Evolutionary conservation across 2,329 filamentous ascomycete species (phyloP).

Genomic region (Colletotrichum sp.): DNA sequence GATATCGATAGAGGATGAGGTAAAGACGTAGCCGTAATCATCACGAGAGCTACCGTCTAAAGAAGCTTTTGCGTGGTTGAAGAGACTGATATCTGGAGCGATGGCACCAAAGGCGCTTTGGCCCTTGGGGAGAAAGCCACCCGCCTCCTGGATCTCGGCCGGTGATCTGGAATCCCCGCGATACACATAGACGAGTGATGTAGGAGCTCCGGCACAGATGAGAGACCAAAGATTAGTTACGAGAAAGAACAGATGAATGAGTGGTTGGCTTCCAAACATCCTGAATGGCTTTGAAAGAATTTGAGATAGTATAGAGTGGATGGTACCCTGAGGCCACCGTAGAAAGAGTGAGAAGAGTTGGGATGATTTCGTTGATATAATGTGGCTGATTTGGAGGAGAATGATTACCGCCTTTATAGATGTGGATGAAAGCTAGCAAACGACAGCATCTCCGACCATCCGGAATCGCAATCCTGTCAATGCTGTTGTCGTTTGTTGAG

Average conservation of each 20-base stretch:
- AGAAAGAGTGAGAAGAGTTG: not conserved
- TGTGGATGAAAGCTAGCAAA: not conserved
- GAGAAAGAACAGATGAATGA: not conserved
- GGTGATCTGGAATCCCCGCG: not conserved
- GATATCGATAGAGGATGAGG: not conserved
- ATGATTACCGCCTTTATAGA: fast-evolving
- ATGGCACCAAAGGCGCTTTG: not conserved
- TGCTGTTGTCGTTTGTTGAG: not conserved
- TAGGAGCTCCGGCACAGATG: not conserved
- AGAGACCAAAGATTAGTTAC: not conserved
- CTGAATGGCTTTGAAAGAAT: not conserved
- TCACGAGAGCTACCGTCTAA: not conserved
- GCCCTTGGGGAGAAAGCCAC: not conserved
- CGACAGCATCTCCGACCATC: not conserved
- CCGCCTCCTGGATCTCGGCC: not conserved
- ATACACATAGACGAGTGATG: not conserved
- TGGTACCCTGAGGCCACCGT: not conserved
- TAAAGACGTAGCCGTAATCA: not conserved
- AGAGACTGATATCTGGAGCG: not conserved
- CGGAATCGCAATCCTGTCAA: not conserved
- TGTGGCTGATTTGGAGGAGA: not conserved
- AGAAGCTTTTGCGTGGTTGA: not conserved
- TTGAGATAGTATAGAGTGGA: not conserved
- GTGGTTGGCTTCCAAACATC: not conserved
- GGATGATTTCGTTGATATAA: not conserved